Conservation (phyloP, 352 stramenopile genomes). For the Pythium pyrilobum region DNA sequence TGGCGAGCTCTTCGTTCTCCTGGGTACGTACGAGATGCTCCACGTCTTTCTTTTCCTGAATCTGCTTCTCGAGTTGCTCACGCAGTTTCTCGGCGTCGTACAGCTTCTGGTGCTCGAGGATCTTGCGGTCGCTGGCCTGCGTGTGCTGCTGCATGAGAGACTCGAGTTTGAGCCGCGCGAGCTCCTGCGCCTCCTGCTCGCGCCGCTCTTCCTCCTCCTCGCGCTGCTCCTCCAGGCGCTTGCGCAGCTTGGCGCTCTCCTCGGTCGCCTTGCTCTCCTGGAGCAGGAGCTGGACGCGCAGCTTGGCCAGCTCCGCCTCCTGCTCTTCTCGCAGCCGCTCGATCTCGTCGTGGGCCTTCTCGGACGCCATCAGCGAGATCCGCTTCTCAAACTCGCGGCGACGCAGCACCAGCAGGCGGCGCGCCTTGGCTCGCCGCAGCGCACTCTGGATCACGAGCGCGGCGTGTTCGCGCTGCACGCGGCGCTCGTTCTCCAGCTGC, state of each 20-base stretch:
- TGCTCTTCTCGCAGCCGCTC: constrained; percentile 65
- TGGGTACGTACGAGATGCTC: constrained; percentile 45
- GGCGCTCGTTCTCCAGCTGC: constrained; percentile 21
- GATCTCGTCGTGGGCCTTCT: constrained; percentile 80
- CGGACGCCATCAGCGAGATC: constrained; percentile 75
- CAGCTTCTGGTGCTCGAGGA: constrained; percentile 28
- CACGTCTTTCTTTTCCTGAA: constrained; percentile 30
- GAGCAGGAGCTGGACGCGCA: constrained; percentile 60
- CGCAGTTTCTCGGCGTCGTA: constrained; percentile 33
- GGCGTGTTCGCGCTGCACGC: constrained; percentile 36
- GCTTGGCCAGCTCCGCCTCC: constrained; percentile 55
- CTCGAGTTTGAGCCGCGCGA: constrained; percentile 48
- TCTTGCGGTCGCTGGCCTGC: constrained; percentile 31
- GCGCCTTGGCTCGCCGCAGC: constrained; percentile 38
- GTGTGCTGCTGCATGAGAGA: constrained; percentile 48
- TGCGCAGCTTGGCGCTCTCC: constrained; percentile 35
- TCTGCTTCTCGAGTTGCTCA: constrained; percentile 40
- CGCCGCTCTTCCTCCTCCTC: constrained; percentile 39
- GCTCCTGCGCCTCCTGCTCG: constrained; percentile 45
- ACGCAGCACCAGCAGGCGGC: constrained; percentile 31
- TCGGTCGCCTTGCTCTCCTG: constrained; percentile 47
- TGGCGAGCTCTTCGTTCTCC: constrained; percentile 57
- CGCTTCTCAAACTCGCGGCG: constrained; percentile 69
- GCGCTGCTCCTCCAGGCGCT: constrained; percentile 39
- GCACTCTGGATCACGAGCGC: constrained; percentile 65